These are phyloP conservation scores for Chamaecyparis obtusa DNA, from an alignment of 75 land plant genomes.

Conservation along the genomic window DNA sequence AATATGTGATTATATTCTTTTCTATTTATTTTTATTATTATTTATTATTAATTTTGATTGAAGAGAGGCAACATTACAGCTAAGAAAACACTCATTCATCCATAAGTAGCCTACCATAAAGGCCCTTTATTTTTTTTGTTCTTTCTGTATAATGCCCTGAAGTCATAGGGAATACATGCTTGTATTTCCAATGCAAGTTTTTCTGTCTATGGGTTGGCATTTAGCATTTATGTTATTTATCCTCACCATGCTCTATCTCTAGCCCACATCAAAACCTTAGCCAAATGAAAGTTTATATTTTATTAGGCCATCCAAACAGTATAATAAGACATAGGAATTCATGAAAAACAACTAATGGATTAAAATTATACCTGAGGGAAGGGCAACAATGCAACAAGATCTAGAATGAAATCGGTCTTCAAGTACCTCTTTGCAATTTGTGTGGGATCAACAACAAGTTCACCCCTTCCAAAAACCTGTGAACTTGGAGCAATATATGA, in stretches of 20 bases:
- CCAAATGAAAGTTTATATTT: not conserved
- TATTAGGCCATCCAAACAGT: not conserved
- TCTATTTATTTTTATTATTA: no score
- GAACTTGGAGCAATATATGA: slow-evolving; percentile 77
- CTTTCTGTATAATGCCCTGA: not conserved
- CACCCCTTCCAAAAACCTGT: slow-evolving; percentile 74
- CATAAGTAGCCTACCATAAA: no score
- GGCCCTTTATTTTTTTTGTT: not conserved
- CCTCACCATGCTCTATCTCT: not conserved
- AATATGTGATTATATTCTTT: no score
- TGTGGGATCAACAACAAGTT: slow-evolving; percentile 70
- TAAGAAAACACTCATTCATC: not conserved
- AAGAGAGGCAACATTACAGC: no score
- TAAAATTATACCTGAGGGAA: slow-evolving; percentile 59
- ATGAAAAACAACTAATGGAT: not conserved
- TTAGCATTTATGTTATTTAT: not conserved
- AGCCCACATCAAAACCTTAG: not conserved
- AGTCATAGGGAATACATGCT: not conserved
- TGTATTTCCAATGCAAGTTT: not conserved
- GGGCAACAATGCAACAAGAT: slow-evolving; percentile 64
- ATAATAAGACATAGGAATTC: slow-evolving; percentile 1
- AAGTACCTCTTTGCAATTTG: slow-evolving; percentile 60
- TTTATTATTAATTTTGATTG: no score
- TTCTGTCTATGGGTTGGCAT: not conserved
- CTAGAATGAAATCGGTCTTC: slow-evolving; percentile 51